These are phyloP conservation scores for Diaporthe capsici DNA, from an alignment of 2,329 filamentous ascomycete genomes.

Conservation along the genomic window DNA sequence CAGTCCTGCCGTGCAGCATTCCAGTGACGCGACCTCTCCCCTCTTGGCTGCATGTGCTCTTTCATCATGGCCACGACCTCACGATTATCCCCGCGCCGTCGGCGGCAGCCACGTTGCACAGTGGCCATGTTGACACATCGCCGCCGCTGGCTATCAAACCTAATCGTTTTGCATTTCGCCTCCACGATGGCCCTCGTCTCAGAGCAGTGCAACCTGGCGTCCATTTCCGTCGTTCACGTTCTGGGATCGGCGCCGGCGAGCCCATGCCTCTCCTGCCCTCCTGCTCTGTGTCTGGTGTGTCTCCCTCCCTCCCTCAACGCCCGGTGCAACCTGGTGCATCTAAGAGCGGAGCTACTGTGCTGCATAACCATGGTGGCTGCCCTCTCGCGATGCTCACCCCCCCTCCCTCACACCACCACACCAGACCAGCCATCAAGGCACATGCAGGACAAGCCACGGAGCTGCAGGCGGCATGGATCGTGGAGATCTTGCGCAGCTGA, in stretches of 20 bases:
- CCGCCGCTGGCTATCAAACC: slow-evolving; percentile 14
- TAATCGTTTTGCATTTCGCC: slow-evolving; percentile 32
- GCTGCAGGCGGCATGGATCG: slow-evolving; percentile 37
- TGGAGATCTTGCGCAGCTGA: slow-evolving; percentile 38
- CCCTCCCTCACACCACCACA: slow-evolving; percentile 17
- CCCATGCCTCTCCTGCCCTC: slow-evolving; percentile 12
- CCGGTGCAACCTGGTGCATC: slow-evolving; percentile 34
- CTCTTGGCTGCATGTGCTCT: slow-evolving; percentile 32
- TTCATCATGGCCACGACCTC: slow-evolving; percentile 27
- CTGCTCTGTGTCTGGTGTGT: not conserved
- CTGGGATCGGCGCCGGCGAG: slow-evolving; percentile 18
- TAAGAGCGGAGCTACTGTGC: slow-evolving; percentile 28
- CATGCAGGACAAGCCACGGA: slow-evolving; percentile 40
- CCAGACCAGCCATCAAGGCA: slow-evolving; percentile 31
- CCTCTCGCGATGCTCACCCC: not conserved
- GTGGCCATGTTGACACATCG: slow-evolving; percentile 32
- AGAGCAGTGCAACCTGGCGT: slow-evolving; percentile 30
- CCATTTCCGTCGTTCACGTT: slow-evolving; percentile 18
- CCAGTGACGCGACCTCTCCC: slow-evolving; percentile 29
- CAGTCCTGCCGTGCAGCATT: slow-evolving; percentile 18
- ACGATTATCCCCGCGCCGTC: slow-evolving; percentile 26
- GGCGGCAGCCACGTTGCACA: slow-evolving; percentile 33
- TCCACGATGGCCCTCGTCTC: slow-evolving; percentile 31
- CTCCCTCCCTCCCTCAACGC: not conserved
- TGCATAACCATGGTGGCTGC: slow-evolving; percentile 18